These are phyloP conservation scores for Dactylellina parvicollis DNA, from an alignment of 2,329 filamentous ascomycete genomes.

Conservation along the genomic window DNA sequence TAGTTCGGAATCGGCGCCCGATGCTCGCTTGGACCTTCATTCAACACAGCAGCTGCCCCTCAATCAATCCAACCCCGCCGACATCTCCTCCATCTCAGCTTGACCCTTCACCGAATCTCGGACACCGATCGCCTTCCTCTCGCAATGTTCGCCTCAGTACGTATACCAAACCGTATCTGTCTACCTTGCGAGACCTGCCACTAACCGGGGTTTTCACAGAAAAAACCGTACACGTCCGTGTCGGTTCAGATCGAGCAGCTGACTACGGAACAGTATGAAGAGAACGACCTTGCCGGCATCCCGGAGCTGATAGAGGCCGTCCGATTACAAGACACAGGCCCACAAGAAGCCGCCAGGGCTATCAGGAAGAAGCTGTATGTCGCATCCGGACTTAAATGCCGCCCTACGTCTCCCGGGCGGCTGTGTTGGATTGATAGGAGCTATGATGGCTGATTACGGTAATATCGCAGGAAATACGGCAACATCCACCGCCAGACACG, in stretches of 20 bases:
- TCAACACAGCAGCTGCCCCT: slow-evolving; percentile 31
- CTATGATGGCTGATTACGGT: slow-evolving; percentile 5
- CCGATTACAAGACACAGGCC: slow-evolving; percentile 84
- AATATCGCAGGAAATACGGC: slow-evolving; percentile 78
- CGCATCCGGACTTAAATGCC: not conserved
- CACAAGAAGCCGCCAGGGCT: slow-evolving; percentile 87
- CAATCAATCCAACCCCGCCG: slow-evolving; percentile 32
- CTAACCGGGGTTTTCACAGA: slow-evolving; percentile 13
- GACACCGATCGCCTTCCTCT: slow-evolving; percentile 10
- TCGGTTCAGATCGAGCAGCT: slow-evolving; percentile 91
- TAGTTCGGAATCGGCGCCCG: not conserved
- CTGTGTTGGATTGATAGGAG: not conserved
- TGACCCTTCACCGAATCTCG: not conserved
- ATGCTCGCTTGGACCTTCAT: slow-evolving; percentile 38
- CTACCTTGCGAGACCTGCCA: not conserved
- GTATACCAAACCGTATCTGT: not conserved
- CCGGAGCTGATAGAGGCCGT: slow-evolving; percentile 95
- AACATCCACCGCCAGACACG: slow-evolving; percentile 91
- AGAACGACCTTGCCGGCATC: slow-evolving; percentile 90
- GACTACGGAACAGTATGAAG: slow-evolving; percentile 87
- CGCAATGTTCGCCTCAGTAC: slow-evolving; percentile 47
- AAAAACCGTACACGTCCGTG: slow-evolving; percentile 92
- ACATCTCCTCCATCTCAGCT: slow-evolving; percentile 14
- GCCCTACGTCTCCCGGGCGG: slow-evolving; percentile 5
- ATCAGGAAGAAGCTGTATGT: slow-evolving; percentile 90